Evolutionary conservation across 495 filamentous ascomycete genomes (phyloP).

Genomic region (Hypomontagnella submonticulosa): DNA sequence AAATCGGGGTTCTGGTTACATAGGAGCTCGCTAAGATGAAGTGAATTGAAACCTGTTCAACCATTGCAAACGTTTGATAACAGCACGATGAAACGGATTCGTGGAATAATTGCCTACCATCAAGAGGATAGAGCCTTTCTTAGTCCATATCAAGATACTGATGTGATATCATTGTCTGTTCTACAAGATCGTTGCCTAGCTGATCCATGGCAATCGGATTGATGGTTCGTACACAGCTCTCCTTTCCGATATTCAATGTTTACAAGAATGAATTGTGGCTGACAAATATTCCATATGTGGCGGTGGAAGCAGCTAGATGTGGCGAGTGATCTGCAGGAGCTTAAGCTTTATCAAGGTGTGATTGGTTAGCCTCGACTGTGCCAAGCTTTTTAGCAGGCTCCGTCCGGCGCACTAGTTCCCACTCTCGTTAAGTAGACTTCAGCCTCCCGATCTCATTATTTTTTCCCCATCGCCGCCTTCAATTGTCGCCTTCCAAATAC

Average conservation of each 20-base stretch:
- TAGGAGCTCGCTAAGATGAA: too few relatives aligned
- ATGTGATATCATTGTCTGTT: too few relatives aligned
- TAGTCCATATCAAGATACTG: too few relatives aligned
- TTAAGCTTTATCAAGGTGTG: background rate
- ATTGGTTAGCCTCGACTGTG: constrained; percentile 30
- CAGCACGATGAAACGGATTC: too few relatives aligned
- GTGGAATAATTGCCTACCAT: too few relatives aligned
- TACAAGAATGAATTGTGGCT: constrained; percentile 12
- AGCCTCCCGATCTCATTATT: constrained; percentile 32
- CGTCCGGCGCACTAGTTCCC: constrained; percentile 9
- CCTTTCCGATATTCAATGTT: background rate
- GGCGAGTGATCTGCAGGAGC: constrained; percentile 17
- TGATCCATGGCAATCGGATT: too few relatives aligned
- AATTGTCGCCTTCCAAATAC: constrained; percentile 17
- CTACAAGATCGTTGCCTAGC: too few relatives aligned
- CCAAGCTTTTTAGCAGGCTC: constrained; percentile 8
- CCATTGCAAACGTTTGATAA: too few relatives aligned
- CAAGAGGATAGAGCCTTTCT: too few relatives aligned
- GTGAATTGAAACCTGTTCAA: too few relatives aligned
- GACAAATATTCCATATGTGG: constrained; percentile 15
- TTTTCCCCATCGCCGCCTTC: constrained; percentile 11
- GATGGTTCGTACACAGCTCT: too few relatives aligned
- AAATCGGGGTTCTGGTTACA: too few relatives aligned
- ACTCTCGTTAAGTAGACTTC: constrained; percentile 15
- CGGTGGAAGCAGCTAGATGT: constrained; percentile 39